Evolutionary conservation across 306 rosid genomes (phyloP), one percentile per base, ranked within the genome.

Genomic region (Cucumis melo): DNA sequence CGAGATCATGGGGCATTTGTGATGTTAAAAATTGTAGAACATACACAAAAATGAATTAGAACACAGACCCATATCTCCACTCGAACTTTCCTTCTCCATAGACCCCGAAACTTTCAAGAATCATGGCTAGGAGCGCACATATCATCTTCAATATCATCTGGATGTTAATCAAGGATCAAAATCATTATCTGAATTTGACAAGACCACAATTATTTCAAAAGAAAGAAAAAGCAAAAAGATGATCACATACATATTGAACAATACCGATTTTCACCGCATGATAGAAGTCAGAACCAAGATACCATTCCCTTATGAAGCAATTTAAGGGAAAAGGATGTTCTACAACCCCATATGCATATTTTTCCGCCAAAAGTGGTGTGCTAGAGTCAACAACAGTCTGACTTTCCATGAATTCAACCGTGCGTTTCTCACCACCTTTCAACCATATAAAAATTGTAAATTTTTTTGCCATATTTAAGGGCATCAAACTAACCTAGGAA

Each of bases 251-350:
- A 89, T 95, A 95, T 87, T 95, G 99, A 75, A 95, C 99, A 6
- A 95, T 92, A 89, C 99, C 99, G 75, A 95, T 84, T 90, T 95
- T 95, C 90, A 95, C 99, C 42, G 97, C 89, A 84, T 95, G 77
- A 85, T 95, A 95, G 89, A 95, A 95, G 74, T 88, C 87, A 23
- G 90, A 81, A 58, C 99, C 99, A 85, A 95, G 98, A 84, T 84
- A 76, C 99, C 99, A 95, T 80, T 88, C 91, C 82, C 92, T 83
- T 80, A 95, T 46, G 63, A 86, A 64, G 60, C 87, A 92, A 80
- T 95, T 95, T 75, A 95, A 85, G 19, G 99, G 99, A 78, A 95
- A 95, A 50, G 99, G 97, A 84, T 95, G 99, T 84, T 89, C 98
- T 76, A 95, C 98, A 78, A 92, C 87, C 82, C 97, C 98, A 86